These are phyloP conservation scores for Sideroxylon spinosum DNA, from an alignment of 179 eudicot genomes.

Conservation along the genomic window DNA sequence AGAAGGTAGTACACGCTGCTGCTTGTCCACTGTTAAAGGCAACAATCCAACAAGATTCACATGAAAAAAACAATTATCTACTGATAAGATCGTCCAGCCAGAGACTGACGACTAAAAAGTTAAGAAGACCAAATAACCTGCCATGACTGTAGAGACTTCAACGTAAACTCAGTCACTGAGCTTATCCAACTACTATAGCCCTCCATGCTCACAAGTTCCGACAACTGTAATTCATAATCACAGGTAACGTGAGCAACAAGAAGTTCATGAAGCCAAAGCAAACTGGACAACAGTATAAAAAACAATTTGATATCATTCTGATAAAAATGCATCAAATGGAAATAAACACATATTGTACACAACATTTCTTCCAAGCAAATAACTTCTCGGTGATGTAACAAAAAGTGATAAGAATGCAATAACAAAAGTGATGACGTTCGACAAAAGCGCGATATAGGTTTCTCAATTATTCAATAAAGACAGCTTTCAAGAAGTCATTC, in stretches of 20 bases:
- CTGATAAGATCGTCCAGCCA: neutral
- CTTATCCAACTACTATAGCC: slow-evolving; percentile 95
- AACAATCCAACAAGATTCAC: slow-evolving; percentile 15
- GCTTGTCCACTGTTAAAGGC: slow-evolving; percentile 78
- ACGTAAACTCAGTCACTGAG: slow-evolving; percentile 89
- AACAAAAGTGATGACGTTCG: neutral
- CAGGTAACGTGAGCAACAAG: neutral
- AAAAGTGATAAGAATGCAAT: neutral
- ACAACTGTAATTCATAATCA: slow-evolving; percentile 49
- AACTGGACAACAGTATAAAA: neutral
- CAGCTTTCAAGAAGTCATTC: neutral
- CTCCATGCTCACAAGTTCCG: slow-evolving; percentile 88
- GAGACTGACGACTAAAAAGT: neutral
- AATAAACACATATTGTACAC: neutral
- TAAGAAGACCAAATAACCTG: slow-evolving; percentile 43
- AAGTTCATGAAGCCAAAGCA: slow-evolving; percentile 4
- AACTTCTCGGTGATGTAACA: neutral
- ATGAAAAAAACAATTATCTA: neutral
- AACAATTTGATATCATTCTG: slow-evolving; percentile 1
- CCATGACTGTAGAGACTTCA: slow-evolving; percentile 90
- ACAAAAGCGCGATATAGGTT: neutral
- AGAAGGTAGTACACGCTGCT: slow-evolving; percentile 94
- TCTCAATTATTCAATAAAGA: neutral
- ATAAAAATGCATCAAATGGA: neutral
- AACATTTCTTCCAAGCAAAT: slow-evolving; percentile 6